phyloP scores from a whole-genome alignment of 2,329 filamentous ascomycete species.

The Arthrobotrys iridis region DNA sequence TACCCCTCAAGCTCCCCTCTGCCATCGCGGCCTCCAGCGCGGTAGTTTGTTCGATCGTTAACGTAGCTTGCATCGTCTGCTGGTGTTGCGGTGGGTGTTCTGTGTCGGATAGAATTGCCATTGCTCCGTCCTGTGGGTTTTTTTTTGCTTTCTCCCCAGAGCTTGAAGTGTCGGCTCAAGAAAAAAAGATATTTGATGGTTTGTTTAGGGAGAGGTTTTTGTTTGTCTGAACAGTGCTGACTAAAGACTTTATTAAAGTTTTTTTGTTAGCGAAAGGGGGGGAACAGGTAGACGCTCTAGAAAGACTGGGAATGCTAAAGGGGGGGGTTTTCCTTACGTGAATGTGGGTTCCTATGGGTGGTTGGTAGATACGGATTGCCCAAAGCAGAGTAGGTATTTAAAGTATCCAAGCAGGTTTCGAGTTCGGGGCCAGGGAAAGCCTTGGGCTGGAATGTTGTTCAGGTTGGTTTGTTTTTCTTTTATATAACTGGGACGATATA shows the following conservation, averaged over 20 bases:
- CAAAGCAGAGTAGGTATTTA: too few species aligned
- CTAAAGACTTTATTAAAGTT: constrained; percentile 10
- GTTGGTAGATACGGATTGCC: neutral
- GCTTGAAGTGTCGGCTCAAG: too few species aligned
- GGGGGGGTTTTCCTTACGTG: neutral
- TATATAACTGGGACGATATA: neutral
- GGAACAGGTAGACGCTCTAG: constrained; percentile 4
- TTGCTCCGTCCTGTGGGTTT: neutral
- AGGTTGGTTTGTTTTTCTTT: too few species aligned
- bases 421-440: neutral
- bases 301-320: neutral
- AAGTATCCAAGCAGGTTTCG: too few species aligned
- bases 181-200: neutral
- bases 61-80: neutral
- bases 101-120: neutral
- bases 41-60: constrained; percentile 36
- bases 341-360: neutral
- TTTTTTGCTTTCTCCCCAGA: neutral
- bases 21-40: constrained; percentile 42
- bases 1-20: constrained; percentile 26
- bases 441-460: constrained; percentile 21
- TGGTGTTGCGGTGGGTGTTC: constrained; percentile 14
- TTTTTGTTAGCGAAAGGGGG: neutral
- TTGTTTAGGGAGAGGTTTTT: constrained; percentile 6
- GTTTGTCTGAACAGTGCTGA: too few species aligned